Conservation (phyloP, 1,284 basidiomycete species). For the Kalmanozyma brasiliensis region DNA sequence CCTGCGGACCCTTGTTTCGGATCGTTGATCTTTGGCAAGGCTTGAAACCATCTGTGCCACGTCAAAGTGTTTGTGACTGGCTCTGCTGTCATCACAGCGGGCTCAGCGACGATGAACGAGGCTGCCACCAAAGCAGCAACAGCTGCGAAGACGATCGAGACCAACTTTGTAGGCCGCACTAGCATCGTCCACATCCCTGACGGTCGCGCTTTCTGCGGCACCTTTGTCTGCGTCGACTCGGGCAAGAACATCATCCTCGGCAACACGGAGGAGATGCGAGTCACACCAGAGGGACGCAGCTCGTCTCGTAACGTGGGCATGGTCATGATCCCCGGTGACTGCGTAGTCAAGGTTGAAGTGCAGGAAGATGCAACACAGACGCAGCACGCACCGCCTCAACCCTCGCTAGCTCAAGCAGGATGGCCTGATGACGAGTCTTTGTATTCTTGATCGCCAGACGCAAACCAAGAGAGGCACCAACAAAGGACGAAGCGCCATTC, state of each 20-base stretch:
- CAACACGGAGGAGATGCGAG: conserved; percentile 39
- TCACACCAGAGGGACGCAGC: conserved; percentile 8
- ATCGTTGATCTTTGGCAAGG: no score
- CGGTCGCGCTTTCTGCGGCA: conserved; percentile 57
- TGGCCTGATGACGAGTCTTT: conserved; percentile 39
- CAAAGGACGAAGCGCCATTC: no score
- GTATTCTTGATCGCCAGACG: conserved; percentile 18
- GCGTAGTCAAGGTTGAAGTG: conserved; percentile 46
- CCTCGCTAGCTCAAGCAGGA: conserved; percentile 23
- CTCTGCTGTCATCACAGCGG: no score
- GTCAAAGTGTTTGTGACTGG: no score
- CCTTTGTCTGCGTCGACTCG: conserved; percentile 54
- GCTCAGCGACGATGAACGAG: background rate
- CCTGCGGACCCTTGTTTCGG: conserved; percentile 4
- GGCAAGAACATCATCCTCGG: conserved; percentile 53
- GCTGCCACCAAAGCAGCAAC: background rate
- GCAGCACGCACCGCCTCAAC: background rate
- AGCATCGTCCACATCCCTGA: conserved; percentile 52
- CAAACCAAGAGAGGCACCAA: no score
- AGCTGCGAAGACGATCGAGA: conserved; percentile 18
- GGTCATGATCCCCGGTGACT: conserved; percentile 57
- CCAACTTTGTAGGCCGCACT: conserved; percentile 40
- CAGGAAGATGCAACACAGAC: conserved; percentile 13
- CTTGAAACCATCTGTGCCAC: no score
- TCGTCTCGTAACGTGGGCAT: conserved; percentile 53